A percentile compares a stretch with the other conserved stretches of the same genome.
These are phyloP conservation scores for Komagataella kurtzmanii DNA, from an alignment of 805 yeast genomes.

Conservation along the genomic window DNA sequence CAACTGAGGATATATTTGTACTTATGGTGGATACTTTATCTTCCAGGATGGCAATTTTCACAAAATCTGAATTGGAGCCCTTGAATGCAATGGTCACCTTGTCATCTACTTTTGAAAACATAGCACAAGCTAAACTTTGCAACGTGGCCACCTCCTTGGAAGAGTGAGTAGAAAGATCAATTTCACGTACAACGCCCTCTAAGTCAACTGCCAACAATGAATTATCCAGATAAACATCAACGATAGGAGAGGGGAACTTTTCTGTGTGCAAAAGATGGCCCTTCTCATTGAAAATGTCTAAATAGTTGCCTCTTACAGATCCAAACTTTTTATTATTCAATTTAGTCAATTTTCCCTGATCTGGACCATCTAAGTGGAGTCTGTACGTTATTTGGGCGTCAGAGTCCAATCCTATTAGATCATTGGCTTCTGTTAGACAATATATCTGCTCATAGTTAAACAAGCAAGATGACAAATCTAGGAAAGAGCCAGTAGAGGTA, in stretches of 20 bases:
- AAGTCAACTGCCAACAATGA: not conserved
- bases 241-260: not conserved
- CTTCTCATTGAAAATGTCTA: not conserved
- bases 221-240: not conserved
- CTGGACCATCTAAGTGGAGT: not conserved
- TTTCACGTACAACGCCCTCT: not conserved
- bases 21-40: not conserved
- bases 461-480: not conserved
- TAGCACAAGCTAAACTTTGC: not conserved
- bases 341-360: not conserved
- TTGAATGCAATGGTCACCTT: not conserved
- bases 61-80: not conserved
- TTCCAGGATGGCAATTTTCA: not conserved
- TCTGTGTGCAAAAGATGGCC: not conserved
- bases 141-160: not conserved
- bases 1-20: not conserved
- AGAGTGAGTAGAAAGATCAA: not conserved
- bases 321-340: not conserved
- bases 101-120: not conserved
- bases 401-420: not conserved
- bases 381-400: not conserved
- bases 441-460: not conserved
- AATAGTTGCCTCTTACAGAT: not conserved
- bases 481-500: not conserved
- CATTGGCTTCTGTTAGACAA: not conserved